Base-by-base conservation (phyloP, 225 moss, liverwort and hornwort genomes). In the Pseudoscleropodium purum region DNA sequence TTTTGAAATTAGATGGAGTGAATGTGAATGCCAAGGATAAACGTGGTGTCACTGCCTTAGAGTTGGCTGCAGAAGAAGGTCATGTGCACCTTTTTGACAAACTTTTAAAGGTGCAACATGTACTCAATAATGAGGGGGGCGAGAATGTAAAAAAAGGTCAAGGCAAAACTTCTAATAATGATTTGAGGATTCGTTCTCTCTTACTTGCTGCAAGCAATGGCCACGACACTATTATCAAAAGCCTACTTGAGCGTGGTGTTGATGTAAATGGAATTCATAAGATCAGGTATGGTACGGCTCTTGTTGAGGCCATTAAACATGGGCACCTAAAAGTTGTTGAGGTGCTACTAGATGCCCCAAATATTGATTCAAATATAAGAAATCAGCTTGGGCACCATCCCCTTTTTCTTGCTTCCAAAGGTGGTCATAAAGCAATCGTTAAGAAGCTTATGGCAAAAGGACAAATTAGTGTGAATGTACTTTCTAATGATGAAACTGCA, bases 381-480 rank as follows among this genome's bases (percentile, higher is more conserved):
- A 1, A 3, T 84, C 0, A 0, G 2, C 1, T 0, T 3, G 19
- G 1, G 0, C 1, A 2, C 1, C 20, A 30, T 39, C 84, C 69
- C 5, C 30, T 69, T 13, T 10, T 1, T 56, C 1, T 30, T 39
- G 84, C 84, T 20, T 29, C 54, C 15, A 10, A 0, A 30, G 1
- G 7, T 39, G 84, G 84, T 39, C 30, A 56, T 0, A 20, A 20
- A 56, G 7, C 1, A 8, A 84, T 69, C 0, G 5, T 84, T 54
- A 4, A 54, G 3, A 39, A 14, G 39, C 54, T 84, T n/a, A 1
- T 25, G 4, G 26, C 2, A 13, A 84, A 8, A 13, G 0, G 6
- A 19, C 3, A 7, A 84, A 51, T 84, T 29, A 19, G 6, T 36
- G 84, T 68, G 19, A 84, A 84, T 54, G n/a, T 29, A 13, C 17